A percentile compares a stretch with the other conserved stretches of the same genome.
phyloP scores from a whole-genome alignment of 257 asterid species.

The Fraxinus cuspidata region DNA sequence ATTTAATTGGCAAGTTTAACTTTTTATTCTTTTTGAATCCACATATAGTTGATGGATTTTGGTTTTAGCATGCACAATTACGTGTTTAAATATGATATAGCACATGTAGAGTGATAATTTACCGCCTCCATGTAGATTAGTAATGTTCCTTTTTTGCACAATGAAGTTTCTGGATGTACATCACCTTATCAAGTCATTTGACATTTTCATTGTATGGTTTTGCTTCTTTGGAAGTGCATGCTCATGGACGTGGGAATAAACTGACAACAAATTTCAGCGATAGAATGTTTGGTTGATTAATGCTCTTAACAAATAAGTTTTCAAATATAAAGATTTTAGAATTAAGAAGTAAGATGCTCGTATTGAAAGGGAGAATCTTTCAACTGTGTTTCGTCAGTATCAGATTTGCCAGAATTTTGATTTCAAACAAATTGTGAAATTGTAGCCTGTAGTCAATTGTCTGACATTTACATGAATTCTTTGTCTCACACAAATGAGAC shows the following conservation, averaged over 20 bases:
- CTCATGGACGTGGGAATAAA: too few relatives aligned
- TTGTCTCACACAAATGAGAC: not conserved
- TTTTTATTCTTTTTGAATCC: slow-evolving; percentile 3
- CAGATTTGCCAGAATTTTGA: not conserved
- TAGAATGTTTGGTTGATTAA: not conserved
- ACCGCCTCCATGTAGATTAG: not conserved
- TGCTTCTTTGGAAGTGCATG: not conserved
- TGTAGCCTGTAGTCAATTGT: not conserved
- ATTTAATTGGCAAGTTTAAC: slow-evolving; percentile 58
- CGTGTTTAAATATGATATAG: not conserved
- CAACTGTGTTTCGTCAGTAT: not conserved
- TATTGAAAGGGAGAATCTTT: not conserved
- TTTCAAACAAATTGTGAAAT: not conserved
- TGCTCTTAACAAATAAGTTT: not conserved
- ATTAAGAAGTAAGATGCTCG: not conserved
- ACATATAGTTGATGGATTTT: not conserved
- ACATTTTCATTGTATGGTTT: not conserved
- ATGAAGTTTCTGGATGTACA: not conserved
- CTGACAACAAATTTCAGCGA: not conserved
- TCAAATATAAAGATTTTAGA: not conserved
- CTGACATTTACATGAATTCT: not conserved
- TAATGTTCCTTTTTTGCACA: not conserved
- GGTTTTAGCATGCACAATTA: not conserved
- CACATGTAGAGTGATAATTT: too few relatives aligned
- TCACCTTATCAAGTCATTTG: not conserved